phyloP scores from a whole-genome alignment of 2,329 filamentous ascomycete genomes.

The Alternaria metachromatica region DNA sequence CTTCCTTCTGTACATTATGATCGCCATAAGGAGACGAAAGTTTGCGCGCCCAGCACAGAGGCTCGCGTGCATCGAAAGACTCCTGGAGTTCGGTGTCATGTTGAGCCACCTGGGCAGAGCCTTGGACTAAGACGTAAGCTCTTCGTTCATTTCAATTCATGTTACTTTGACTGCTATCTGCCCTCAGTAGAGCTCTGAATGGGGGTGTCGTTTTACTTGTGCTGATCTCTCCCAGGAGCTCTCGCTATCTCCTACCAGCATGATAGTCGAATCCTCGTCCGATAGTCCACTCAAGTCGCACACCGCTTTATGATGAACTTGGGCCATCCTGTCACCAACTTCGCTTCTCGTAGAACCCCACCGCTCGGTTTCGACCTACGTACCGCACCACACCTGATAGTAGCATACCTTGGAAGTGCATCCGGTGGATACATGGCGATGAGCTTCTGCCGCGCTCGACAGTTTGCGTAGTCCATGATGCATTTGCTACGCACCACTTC shows the following conservation, averaged over 20 bases:
- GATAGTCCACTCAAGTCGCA: too few relatives aligned
- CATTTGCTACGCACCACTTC: rapidly evolving
- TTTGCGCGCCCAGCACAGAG: neutral
- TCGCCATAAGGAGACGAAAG: neutral
- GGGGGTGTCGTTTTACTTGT: too few relatives aligned
- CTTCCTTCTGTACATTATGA: neutral
- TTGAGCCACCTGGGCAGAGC: too few relatives aligned
- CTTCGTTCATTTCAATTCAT: too few relatives aligned
- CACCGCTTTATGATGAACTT: too few relatives aligned
- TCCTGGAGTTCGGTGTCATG: neutral
- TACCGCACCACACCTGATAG: neutral
- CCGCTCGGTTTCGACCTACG: neutral
- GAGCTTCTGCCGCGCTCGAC: neutral
- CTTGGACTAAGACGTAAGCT: too few relatives aligned
- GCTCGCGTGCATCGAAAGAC: neutral
- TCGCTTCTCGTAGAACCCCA: neutral
- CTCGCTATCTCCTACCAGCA: too few relatives aligned
- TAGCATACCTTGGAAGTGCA: neutral
- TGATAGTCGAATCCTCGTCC: too few relatives aligned
- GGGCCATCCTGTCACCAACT: too few relatives aligned
- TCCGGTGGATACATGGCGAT: neutral
- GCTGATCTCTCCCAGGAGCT: too few relatives aligned
- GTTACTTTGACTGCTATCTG: too few relatives aligned
- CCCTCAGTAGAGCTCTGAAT: too few relatives aligned
- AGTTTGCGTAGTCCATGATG: neutral